Evolutionary conservation across 768 basidiomycete species (phyloP).

Genomic region (Omphalotus guepiniiformis): DNA sequence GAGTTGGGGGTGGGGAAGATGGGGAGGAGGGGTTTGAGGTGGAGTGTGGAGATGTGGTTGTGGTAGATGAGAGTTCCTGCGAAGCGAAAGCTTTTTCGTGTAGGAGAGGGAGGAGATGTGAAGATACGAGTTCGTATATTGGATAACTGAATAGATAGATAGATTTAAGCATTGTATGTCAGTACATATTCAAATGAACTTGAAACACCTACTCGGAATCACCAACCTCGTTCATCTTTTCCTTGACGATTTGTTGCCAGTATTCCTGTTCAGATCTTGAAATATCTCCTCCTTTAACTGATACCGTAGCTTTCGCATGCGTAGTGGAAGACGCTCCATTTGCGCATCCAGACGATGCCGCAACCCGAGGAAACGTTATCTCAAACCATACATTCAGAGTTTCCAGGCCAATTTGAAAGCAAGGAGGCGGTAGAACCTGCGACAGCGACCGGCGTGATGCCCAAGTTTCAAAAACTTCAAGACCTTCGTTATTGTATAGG

Average conservation of each 20-base stretch:
- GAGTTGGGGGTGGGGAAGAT: not conserved
- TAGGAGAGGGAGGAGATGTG: constrained; percentile 53
- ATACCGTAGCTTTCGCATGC: constrained; percentile 20
- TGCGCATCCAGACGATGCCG: constrained; percentile 1
- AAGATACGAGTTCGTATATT: constrained; percentile 53
- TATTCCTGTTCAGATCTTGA: constrained; percentile 43
- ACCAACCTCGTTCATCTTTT: constrained; percentile 31
- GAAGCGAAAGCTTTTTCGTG: constrained; percentile 31
- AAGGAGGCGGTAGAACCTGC: not conserved
- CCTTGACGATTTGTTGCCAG: constrained; percentile 40
- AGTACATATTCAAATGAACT: not conserved
- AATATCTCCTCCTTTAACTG: constrained; percentile 45
- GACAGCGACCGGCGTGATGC: constrained; percentile 5
- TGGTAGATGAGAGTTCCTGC: not conserved
- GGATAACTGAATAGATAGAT: constrained; percentile 44
- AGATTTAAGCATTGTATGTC: constrained; percentile 1
- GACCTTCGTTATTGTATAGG: not conserved
- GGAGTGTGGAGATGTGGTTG: not conserved
- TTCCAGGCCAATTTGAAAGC: constrained; percentile 5
- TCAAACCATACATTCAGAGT: constrained; percentile 24
- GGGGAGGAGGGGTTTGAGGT: not conserved
- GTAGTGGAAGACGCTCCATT: constrained; percentile 9
- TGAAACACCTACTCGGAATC: constrained; percentile 29
- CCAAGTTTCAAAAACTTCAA: not conserved
- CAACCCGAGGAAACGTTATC: constrained; percentile 19